Evolutionary conservation across 371 early-diverging fungal species (phyloP).

Genomic region (Caulochytrium protostelioides): DNA sequence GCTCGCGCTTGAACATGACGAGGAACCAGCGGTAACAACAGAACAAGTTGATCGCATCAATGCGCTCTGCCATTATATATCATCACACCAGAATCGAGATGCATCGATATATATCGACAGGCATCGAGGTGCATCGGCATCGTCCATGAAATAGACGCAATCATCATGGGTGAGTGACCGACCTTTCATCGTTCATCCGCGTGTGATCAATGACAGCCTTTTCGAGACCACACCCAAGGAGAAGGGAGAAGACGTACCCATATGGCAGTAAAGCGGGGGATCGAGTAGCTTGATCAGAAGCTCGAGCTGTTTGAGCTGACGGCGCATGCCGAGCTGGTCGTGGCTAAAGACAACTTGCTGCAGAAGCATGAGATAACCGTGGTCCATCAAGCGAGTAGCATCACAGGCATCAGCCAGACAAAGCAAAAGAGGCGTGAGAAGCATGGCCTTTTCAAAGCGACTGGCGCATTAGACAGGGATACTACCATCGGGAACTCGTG

Average conservation of each 20-base stretch:
- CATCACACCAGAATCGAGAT: too few relatives aligned
- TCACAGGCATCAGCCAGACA: neutral
- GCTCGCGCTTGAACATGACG: slow-evolving; percentile 86
- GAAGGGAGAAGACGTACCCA: slow-evolving; percentile 21
- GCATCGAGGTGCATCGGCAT: too few relatives aligned
- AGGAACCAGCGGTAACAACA: slow-evolving; percentile 90
- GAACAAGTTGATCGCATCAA: slow-evolving; percentile 63
- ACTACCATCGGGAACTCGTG: too few relatives aligned
- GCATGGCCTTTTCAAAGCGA: too few relatives aligned
- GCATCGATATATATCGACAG: too few relatives aligned
- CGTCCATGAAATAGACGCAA: too few relatives aligned
- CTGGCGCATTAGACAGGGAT: too few relatives aligned
- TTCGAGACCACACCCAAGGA: neutral
- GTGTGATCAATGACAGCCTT: neutral
- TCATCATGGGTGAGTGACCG: too few relatives aligned
- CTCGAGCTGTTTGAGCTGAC: slow-evolving; percentile 50
- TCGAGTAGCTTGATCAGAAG: slow-evolving; percentile 58
- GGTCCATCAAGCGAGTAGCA: neutral
- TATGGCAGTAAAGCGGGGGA: slow-evolving; percentile 46
- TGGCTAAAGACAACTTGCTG: slow-evolving; percentile 49
- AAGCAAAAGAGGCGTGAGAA: neutral
- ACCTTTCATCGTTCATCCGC: neutral
- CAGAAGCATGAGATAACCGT: neutral
- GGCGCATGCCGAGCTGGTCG: slow-evolving; percentile 77
- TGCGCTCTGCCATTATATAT: slow-evolving; percentile 33